phyloP scores from a whole-genome alignment of 495 filamentous ascomycete genomes.

The Xylaria bambusicola region DNA sequence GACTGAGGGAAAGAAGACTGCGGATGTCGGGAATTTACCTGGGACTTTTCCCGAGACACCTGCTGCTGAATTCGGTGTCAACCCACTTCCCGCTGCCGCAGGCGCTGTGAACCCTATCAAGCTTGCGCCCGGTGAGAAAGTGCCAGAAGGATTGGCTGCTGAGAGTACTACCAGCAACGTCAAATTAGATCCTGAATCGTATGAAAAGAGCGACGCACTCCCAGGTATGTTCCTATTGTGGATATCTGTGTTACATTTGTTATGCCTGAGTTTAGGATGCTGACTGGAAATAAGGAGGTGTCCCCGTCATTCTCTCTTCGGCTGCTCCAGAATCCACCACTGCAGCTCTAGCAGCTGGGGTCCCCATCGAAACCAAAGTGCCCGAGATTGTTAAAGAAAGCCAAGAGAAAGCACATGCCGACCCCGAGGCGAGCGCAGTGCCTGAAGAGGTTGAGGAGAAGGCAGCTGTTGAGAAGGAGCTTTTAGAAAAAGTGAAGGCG shows the following conservation, averaged over 20 bases:
- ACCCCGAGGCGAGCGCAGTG: constrained; percentile 62
- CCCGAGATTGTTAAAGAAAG: constrained; percentile 69
- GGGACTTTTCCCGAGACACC: constrained; percentile 84
- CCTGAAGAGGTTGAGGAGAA: constrained; percentile 61
- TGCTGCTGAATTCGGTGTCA: constrained; percentile 60
- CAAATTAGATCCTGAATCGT: constrained; percentile 78
- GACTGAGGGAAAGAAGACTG: constrained; percentile 15
- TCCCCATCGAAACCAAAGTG: constrained; percentile 67
- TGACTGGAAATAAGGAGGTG: constrained; percentile 23
- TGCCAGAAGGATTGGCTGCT: constrained; percentile 61
- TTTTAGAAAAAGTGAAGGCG: constrained; percentile 58
- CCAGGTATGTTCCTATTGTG: constrained; percentile 37
- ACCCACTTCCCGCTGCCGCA: constrained; percentile 75
- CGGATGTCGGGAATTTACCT: constrained; percentile 51
- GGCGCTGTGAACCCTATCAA: constrained; percentile 79
- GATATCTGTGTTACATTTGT: neutral
- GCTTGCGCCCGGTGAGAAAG: constrained; percentile 75
- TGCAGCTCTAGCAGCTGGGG: constrained; percentile 66
- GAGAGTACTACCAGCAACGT: constrained; percentile 61
- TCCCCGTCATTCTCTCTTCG: constrained; percentile 61
- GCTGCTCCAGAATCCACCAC: constrained; percentile 71
- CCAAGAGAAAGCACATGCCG: constrained; percentile 59
- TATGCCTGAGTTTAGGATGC: neutral
- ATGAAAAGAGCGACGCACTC: constrained; percentile 70
- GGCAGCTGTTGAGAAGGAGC: constrained; percentile 61